Evolutionary conservation across 331 rosid genomes (phyloP), one percentile per base, ranked within the genome.

Genomic region (Phaseolus coccineus): DNA sequence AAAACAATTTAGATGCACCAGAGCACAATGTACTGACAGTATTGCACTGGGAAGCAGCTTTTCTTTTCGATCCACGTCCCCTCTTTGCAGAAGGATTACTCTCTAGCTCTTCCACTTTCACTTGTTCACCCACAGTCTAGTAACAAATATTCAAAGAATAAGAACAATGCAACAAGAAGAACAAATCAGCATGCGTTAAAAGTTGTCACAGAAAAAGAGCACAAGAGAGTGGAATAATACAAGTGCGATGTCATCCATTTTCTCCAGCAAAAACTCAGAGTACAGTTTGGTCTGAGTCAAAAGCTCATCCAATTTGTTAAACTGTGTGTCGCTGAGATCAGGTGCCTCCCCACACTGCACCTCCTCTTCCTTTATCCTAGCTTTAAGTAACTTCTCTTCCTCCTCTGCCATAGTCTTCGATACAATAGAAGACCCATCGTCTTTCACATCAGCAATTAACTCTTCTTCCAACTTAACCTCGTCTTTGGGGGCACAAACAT

Each of bases 261-360:
- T 96, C 92, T 96, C 98, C 31, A 93, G 82, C 77, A 96, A 86
- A 88, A 96, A 93, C 79, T 91, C 94, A 0, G 99, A 87, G 88
- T 88, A 93, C 24, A 96, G 84, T 77, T 96, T 96, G 3, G 99
- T 93, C 80, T 93, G 97, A 0, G 92, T 90, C 44, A 96, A 79
- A 68, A 96, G 97, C 86, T 96, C 99, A 70, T 96, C 98, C 88
- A 96, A 82, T 75, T 91, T 96, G 86, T 85, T 87, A 69, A 89
- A 93, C 83, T 93, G 97, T 5, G 85, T 73, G 15, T 90, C 92
- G 81, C 79, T 86, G 79, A 96, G 84, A 59, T 67, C 39, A 5
- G 82, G 76, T 1, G 88, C 78, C 76, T 56, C 87, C 46, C 69
- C 84, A 2, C 8, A 12, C 44, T 79, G 84, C 12, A 16, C 83